Evolutionary conservation across 2,329 filamentous ascomycete genomes (phyloP).

Genomic region (Stenocarpella maydis): DNA sequence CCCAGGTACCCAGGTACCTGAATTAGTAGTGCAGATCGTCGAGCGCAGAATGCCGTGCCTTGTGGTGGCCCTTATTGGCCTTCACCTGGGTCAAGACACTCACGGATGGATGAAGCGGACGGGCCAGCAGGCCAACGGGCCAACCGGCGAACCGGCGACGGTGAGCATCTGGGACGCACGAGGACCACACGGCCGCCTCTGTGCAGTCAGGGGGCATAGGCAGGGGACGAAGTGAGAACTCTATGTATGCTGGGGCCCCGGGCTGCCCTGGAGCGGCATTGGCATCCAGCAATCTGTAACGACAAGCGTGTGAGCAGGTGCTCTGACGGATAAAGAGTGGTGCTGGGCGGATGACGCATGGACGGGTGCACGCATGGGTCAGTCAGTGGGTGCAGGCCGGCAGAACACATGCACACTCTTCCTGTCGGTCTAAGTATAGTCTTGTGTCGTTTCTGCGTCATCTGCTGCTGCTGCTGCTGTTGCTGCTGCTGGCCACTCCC

Average conservation of each 20-base stretch:
- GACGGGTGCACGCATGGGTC: no score
- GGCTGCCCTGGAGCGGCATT: constrained; percentile 1
- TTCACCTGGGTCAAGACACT: background rate
- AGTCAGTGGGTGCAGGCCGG: background rate
- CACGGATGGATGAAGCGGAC: background rate
- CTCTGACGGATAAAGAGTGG: constrained; percentile 18
- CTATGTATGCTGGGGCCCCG: background rate
- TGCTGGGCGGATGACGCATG: background rate
- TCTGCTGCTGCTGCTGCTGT: background rate
- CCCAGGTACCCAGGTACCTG: background rate
- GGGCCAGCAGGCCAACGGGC: background rate
- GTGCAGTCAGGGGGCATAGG: background rate
- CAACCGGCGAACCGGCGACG: background rate
- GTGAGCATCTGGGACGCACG: background rate
- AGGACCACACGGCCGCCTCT: background rate
- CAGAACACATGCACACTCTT: background rate
- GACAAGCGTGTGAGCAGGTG: constrained; percentile 21
- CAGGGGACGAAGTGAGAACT: background rate
- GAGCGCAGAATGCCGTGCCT: background rate
- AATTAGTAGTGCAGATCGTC: no score
- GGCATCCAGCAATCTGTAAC: constrained; percentile 26
- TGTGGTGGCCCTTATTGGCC: background rate
- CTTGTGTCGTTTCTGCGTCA: constrained; percentile 16
- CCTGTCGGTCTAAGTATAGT: constrained; percentile 19
- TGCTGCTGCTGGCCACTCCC: background rate